Percentiles rank a stretch among this genome's conserved stretches.
Conservation (phyloP, 1,284 basidiomycete species). For the Apiotrichum laibachii region DNA sequence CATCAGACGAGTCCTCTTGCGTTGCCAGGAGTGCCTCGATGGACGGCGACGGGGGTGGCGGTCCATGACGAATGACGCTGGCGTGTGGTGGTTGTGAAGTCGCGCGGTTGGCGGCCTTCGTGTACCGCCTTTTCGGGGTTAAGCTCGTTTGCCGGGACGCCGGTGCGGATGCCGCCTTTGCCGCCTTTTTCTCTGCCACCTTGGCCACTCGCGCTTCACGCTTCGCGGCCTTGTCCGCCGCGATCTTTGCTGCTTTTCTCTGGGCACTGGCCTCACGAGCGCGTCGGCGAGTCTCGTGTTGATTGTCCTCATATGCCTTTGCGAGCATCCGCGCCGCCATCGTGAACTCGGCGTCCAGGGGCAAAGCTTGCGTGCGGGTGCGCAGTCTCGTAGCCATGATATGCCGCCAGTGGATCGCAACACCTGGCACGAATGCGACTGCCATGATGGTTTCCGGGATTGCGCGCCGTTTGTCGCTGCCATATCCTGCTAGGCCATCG, state of each 20-base stretch:
- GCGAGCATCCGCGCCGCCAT: conserved; percentile 31
- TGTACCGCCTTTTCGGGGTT: neutral
- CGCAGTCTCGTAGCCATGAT: conserved; percentile 23
- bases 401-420: conserved; percentile 29
- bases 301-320: conserved; percentile 1
- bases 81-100: conserved; percentile 1
- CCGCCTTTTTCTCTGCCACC: neutral
- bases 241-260: too few relatives aligned
- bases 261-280: too few relatives aligned
- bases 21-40: conserved; percentile 27
- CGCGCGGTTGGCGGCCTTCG: neutral
- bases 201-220: neutral
- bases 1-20: conserved; percentile 30
- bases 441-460: conserved; percentile 34
- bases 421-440: conserved; percentile 20
- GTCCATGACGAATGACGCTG: too few relatives aligned
- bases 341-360: conserved; percentile 25
- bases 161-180: neutral
- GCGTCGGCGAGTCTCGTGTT: too few relatives aligned
- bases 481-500: conserved; percentile 22
- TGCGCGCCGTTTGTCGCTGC: conserved; percentile 26
- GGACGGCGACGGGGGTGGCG: conserved; percentile 10
- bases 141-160: neutral
- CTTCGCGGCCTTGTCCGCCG: neutral
- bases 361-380: conserved; percentile 17